A percentile compares a stretch with the other conserved stretches of the same genome.
phyloP scores from a whole-genome alignment of 2,329 filamentous ascomycete species.

The Phialocephala subalpina region DNA sequence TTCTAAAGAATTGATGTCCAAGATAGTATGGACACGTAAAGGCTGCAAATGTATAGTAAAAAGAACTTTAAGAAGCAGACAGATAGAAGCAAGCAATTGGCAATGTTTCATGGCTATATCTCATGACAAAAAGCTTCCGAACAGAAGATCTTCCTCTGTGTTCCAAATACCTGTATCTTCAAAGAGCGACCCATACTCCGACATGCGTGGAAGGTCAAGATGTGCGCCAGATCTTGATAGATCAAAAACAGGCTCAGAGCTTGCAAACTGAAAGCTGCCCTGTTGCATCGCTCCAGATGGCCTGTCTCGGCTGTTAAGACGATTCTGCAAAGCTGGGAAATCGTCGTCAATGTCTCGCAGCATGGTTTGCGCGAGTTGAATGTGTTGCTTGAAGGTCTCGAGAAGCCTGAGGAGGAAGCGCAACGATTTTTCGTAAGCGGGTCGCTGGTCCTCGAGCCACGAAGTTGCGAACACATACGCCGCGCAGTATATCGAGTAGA shows the following conservation, averaged over 20 bases:
- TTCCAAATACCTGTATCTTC: not conserved
- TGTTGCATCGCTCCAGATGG: constrained; percentile 9
- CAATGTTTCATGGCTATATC: not conserved
- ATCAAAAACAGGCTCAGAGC: not conserved
- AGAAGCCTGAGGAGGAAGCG: constrained; percentile 20
- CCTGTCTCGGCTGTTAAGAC: not conserved
- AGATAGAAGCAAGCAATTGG: not conserved
- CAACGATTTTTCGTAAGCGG: constrained; percentile 9
- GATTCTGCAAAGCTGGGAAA: constrained; percentile 9
- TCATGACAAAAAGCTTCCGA: not conserved
- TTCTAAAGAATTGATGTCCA: no score
- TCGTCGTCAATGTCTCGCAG: constrained; percentile 20
- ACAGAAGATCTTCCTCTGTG: not conserved
- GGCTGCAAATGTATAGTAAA: not conserved
- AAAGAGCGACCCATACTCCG: not conserved
- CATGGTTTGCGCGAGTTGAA: constrained; percentile 16
- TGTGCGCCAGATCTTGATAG: not conserved
- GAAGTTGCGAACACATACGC: constrained; percentile 14
- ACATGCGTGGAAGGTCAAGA: not conserved
- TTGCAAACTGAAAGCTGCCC: not conserved
- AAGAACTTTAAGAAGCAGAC: not conserved
- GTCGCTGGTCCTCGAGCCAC: constrained; percentile 14
- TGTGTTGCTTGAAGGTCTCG: constrained; percentile 15
- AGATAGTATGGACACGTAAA: no score
- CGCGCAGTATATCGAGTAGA: constrained; percentile 15